These are phyloP conservation scores for Spizellomyces punctatus DNA, from an alignment of 192 early-diverging fungal genomes.

Conservation along the genomic window DNA sequence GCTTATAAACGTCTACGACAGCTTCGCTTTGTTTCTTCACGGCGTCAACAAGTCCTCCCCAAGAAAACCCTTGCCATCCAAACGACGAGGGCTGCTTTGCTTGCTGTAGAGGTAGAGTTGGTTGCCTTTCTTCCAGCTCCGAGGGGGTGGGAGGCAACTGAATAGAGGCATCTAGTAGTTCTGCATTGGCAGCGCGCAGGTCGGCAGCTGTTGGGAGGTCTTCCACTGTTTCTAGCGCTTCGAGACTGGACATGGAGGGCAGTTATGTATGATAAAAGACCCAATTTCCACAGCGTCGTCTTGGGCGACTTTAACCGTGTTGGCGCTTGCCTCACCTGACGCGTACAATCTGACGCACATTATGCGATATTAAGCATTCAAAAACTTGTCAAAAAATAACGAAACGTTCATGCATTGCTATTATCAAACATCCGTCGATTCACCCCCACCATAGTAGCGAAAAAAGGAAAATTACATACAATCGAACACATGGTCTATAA, in stretches of 20 bases:
- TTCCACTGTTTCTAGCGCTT: background rate
- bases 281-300: no score
- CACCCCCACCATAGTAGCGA: no score
- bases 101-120: background rate
- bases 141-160: background rate
- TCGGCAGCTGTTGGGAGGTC: background rate
- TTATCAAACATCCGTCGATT: no score
- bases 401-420: no score
- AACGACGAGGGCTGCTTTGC: background rate
- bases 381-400: no score
- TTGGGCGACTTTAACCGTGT: no score
- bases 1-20: slow-evolving; percentile 38
- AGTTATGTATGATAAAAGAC: background rate
- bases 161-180: background rate
- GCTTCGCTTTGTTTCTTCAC: slow-evolving; percentile 50
- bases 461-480: no score
- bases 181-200: background rate
- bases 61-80: slow-evolving; percentile 41
- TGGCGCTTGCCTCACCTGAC: no score
- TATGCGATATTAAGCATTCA: no score
- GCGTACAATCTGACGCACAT: no score
- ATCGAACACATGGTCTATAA: no score
- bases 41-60: slow-evolving; percentile 44
- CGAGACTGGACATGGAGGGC: background rate
- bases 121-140: background rate